These are phyloP conservation scores for Cryptosporidium sp. DNA, from an alignment of 169 alveolate species.

Conservation along the genomic window DNA sequence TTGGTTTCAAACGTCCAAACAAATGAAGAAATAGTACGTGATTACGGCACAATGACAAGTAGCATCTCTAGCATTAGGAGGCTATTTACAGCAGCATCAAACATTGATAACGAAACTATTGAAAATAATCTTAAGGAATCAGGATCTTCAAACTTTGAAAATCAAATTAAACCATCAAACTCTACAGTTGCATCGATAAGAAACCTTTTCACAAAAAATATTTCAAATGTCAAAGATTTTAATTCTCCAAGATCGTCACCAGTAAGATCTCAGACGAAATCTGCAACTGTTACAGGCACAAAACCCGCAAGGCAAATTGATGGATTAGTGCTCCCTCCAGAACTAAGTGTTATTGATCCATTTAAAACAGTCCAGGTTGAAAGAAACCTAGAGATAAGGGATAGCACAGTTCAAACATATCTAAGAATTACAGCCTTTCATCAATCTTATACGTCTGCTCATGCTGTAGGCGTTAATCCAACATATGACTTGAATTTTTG, in stretches of 20 bases:
- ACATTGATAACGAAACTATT: slow-evolving; percentile 22
- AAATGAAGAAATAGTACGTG: slow-evolving; percentile 52
- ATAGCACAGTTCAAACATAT: slow-evolving; percentile 72
- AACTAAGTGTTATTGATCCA: slow-evolving; percentile 72
- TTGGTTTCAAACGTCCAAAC: slow-evolving; percentile 58
- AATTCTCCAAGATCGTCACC: slow-evolving; percentile 59
- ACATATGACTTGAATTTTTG: slow-evolving; percentile 66
- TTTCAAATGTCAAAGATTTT: slow-evolving; percentile 31
- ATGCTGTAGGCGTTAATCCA: slow-evolving; percentile 75
- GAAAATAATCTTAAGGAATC: neutral
- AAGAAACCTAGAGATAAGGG: slow-evolving; percentile 51
- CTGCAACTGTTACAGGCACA: slow-evolving; percentile 52
- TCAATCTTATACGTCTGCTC: slow-evolving; percentile 72
- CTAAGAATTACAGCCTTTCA: slow-evolving; percentile 71
- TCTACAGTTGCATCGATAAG: slow-evolving; percentile 67
- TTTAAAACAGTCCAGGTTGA: slow-evolving; percentile 69
- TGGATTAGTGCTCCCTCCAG: slow-evolving; percentile 69
- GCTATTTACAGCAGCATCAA: slow-evolving; percentile 63
- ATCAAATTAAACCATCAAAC: slow-evolving; percentile 48
- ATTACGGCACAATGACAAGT: slow-evolving; percentile 59
- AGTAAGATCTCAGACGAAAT: slow-evolving; percentile 21
- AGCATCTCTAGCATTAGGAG: slow-evolving; percentile 68
- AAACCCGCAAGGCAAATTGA: slow-evolving; percentile 32
- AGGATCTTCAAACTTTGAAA: neutral
- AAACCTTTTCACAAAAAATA: slow-evolving; percentile 23